Conservation (phyloP, 1,284 basidiomycete genomes). For the Rugosomyces carneus region DNA sequence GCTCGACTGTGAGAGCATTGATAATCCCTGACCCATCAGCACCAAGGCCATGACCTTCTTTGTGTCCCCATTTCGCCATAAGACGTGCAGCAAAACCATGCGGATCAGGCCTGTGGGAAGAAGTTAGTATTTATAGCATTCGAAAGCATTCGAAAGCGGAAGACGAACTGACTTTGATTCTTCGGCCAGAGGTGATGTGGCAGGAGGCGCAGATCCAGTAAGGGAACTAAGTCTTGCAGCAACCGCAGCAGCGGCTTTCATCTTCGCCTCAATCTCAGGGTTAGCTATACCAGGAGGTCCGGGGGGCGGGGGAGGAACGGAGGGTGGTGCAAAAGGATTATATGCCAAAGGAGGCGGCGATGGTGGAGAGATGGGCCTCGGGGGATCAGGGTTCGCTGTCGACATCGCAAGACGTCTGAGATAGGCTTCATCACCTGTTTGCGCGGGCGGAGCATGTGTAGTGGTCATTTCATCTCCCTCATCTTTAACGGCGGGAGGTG, state of each 20-base stretch:
- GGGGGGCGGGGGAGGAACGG: conserved; percentile 46
- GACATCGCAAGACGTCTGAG: conserved; percentile 57
- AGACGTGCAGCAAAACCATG: conserved; percentile 71
- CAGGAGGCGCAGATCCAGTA: conserved; percentile 32
- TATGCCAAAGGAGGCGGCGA: conserved; percentile 50
- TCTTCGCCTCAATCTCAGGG: conserved; percentile 51
- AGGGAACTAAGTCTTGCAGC: conserved; percentile 65
- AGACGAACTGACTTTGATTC: conserved; percentile 13
- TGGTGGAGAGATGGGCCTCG: conserved; percentile 25
- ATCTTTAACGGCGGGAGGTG: conserved; percentile 18
- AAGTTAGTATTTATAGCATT: background rate
- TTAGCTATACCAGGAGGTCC: conserved; percentile 26
- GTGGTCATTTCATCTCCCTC: conserved; percentile 21
- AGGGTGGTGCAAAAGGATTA: conserved; percentile 61
- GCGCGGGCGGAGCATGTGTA: conserved; percentile 20
- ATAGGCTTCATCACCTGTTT: conserved; percentile 70
- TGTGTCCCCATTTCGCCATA: conserved; percentile 94
- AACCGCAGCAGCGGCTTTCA: conserved; percentile 75
- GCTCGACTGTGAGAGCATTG: conserved; percentile 80
- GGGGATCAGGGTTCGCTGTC: conserved; percentile 19
- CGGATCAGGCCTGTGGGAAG: conserved; percentile 46
- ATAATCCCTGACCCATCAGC: conserved; percentile 80
- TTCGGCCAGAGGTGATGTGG: conserved; percentile 22
- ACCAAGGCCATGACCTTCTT: conserved; percentile 87
- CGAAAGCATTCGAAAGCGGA: background rate